Percentiles rank a stretch among this genome's conserved stretches.
Evolutionary conservation across 192 early-diverging fungal genomes (phyloP).

Genomic region (Backusella psychrophila): DNA sequence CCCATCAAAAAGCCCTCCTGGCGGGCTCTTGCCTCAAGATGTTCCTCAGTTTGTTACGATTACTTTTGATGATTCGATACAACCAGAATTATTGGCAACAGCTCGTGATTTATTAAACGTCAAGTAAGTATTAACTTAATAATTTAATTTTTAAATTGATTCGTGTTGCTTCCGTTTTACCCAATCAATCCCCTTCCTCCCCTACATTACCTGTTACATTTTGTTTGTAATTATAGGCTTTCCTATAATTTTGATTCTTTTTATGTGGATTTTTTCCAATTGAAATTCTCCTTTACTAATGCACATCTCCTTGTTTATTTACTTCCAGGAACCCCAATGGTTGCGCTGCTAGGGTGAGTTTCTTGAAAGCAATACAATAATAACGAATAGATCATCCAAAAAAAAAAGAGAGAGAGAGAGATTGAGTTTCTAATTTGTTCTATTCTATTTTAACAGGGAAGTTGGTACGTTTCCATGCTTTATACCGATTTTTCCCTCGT

Average conservation of each 20-base stretch:
- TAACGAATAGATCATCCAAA: background rate
- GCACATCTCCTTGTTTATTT: conserved; percentile 2
- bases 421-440: background rate
- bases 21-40: conserved; percentile 41
- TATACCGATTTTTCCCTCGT: conserved; percentile 63
- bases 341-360: conserved; percentile 31
- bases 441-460: conserved; percentile 30
- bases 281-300: conserved; percentile 16
- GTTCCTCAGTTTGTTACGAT: conserved; percentile 58
- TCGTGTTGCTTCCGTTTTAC: background rate
- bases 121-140: conserved; percentile 28
- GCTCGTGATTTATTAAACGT: conserved; percentile 32
- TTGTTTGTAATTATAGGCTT: background rate
- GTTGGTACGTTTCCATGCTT: conserved; percentile 59
- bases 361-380: background rate
- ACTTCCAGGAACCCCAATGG: conserved; percentile 44
- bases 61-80: conserved; percentile 67
- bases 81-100: conserved; percentile 32
- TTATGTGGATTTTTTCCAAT: background rate
- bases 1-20: conserved; percentile 47
- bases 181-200: background rate
- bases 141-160: background rate
- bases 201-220: background rate
- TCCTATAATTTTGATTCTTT: background rate
- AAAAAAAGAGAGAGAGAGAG: background rate